phyloP scores from a whole-genome alignment of 306 rosid species.

The Sphenostylis stenocarpa region DNA sequence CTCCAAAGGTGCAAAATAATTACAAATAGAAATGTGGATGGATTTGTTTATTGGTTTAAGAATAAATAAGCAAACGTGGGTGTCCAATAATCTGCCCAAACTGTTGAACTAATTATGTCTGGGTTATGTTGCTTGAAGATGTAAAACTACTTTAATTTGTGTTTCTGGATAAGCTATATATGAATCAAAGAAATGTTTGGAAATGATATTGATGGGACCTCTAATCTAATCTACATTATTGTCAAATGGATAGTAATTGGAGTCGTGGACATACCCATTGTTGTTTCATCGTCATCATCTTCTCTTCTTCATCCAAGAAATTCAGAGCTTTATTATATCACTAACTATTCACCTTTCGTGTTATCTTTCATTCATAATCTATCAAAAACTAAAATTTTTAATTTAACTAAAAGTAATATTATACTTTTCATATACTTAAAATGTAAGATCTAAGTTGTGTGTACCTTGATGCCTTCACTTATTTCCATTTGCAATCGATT shows the following conservation, averaged over 20 bases:
- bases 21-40: background rate
- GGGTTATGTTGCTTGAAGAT: slow-evolving; percentile 39
- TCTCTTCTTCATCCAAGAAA: too few species aligned
- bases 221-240: slow-evolving; percentile 17
- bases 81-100: slow-evolving; percentile 20
- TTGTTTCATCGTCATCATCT: background rate
- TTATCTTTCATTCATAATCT: too few species aligned
- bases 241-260: slow-evolving; percentile 24
- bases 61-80: background rate
- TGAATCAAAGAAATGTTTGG: background rate
- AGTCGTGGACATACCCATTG: slow-evolving; percentile 4
- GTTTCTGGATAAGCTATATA: slow-evolving; percentile 21
- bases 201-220: slow-evolving; percentile 38
- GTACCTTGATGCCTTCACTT: too few species aligned
- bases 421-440: too few species aligned
- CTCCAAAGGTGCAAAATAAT: background rate
- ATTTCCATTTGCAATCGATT: too few species aligned
- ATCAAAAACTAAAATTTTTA: too few species aligned
- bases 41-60: background rate
- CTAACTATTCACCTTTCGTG: too few species aligned
- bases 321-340: too few species aligned
- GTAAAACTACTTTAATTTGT: slow-evolving; percentile 37
- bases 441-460: too few species aligned
- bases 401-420: too few species aligned
- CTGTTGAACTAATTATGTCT: slow-evolving; percentile 33